Base-by-base conservation (phyloP, 2,329 filamentous ascomycete genomes). In the Cercospora zeae-maydis region DNA sequence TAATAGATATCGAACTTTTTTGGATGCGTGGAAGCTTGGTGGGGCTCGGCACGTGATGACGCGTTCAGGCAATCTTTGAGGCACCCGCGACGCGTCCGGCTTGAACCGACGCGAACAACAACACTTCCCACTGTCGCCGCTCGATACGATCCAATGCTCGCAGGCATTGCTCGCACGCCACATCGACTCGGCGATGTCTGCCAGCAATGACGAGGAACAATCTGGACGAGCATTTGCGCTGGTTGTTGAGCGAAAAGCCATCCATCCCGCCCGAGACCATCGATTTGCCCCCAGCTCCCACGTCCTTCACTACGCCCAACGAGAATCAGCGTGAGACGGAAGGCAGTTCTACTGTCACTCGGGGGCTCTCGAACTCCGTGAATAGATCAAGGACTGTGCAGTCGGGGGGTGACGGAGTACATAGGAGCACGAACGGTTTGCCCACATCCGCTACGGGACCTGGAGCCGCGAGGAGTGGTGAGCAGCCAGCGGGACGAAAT, bases 141-240 rank as follows among this genome's bases (percentile, higher is more conserved):
- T 33, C 24, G 21, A 36, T 19, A 24, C 42, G n/a, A 24, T 36
- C 24, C 45, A 57, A 60, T 63, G 53, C 42, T 21, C 58, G 37
- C 47, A 52, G 56, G 7, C 42, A 33, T 34, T 58, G 56, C 39
- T 52, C 9, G 10, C 14, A 34, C 47, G 57, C 14, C 33, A 27
- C 42, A 13, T n/a, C 19, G 7, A 16, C 33, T 24, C 45, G 63
- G 65, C 58, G 34, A 74, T 74, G 70, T 51, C 66, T 51, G 69
- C 65, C 65, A 42, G 69, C 62, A 63, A 82, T 82, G 80, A 81
- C 80, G 76, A 71, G 72, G 68, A 76, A 82, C 72, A 83, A 83
- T 67, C 73, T 82, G 65, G 73, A 71, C 63, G 76, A 77, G 70
- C 80, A 83, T 67, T 73, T 83, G 65, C 74, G 74, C 65, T 83